Conservation (phyloP, 495 filamentous ascomycete species). For the Astrothelium macrocarpum region DNA sequence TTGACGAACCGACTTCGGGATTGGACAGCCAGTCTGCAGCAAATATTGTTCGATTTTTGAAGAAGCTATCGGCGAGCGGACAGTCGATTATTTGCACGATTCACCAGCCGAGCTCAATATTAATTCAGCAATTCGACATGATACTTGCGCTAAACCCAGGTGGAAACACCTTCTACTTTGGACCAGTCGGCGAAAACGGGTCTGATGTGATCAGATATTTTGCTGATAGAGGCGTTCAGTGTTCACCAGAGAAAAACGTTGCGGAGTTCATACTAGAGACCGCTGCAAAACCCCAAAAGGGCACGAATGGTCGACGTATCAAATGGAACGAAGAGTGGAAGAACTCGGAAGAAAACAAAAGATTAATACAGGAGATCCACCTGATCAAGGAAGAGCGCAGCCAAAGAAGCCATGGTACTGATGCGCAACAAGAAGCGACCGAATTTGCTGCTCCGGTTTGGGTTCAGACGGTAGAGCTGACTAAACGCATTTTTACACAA, state of each 20-base stretch:
- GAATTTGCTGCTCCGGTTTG: slow-evolving; percentile 57
- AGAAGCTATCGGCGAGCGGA: slow-evolving; percentile 68
- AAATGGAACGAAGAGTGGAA: slow-evolving; percentile 69
- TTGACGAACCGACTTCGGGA: slow-evolving; percentile 75
- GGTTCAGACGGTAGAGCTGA: slow-evolving; percentile 51
- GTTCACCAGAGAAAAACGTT: slow-evolving; percentile 58
- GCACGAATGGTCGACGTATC: slow-evolving; percentile 42
- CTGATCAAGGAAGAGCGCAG: slow-evolving; percentile 47
- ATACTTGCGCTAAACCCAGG: slow-evolving; percentile 61
- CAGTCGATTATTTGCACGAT: slow-evolving; percentile 76
- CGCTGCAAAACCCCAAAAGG: slow-evolving; percentile 50
- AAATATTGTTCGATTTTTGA: slow-evolving; percentile 73
- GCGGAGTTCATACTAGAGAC: slow-evolving; percentile 83
- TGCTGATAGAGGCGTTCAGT: slow-evolving; percentile 48
- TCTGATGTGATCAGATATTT: slow-evolving; percentile 57
- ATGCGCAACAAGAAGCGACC: slow-evolving; percentile 28
- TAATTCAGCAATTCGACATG: slow-evolving; percentile 70
- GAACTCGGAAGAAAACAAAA: slow-evolving; percentile 46
- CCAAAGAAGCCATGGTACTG: slow-evolving; percentile 37
- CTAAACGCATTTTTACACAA: slow-evolving; percentile 55
- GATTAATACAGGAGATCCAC: slow-evolving; percentile 50
- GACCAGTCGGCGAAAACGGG: slow-evolving; percentile 57
- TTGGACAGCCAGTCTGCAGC: slow-evolving; percentile 78
- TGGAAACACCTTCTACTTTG: slow-evolving; percentile 67
- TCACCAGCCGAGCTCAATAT: slow-evolving; percentile 62